Evolutionary conservation across 1,284 basidiomycete species (phyloP).

Genomic region (Cerioporus squamosus): DNA sequence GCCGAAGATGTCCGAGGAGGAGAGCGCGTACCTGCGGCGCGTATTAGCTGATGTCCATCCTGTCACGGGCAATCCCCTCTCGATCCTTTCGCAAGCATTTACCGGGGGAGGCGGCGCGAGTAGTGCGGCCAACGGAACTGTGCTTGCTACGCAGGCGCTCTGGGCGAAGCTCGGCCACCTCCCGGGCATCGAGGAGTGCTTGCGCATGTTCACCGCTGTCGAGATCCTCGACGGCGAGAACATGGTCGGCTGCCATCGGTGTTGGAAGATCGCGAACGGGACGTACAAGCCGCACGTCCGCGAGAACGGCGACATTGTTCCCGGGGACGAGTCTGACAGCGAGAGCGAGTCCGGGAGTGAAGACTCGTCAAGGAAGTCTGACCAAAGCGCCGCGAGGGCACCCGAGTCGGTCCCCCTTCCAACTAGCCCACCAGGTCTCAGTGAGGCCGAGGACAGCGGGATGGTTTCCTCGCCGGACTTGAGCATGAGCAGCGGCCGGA

Average conservation of each 20-base stretch:
- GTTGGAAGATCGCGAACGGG: constrained; percentile 88
- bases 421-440: constrained; percentile 1
- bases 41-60: constrained; percentile 65
- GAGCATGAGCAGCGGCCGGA: constrained; percentile 24
- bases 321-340: constrained; percentile 41
- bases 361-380: constrained; percentile 14
- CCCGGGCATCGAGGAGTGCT: constrained; percentile 70
- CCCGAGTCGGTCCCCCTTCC: constrained; percentile 2
- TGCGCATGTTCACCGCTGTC: constrained; percentile 87
- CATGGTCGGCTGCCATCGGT: constrained; percentile 89
- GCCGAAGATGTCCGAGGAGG: constrained; percentile 56
- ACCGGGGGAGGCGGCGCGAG: constrained; percentile 4
- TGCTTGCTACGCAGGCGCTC: constrained; percentile 37
- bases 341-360: constrained; percentile 27
- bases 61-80: constrained; percentile 43
- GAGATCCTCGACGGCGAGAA: constrained; percentile 94
- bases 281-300: constrained; percentile 43
- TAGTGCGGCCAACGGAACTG: constrained; percentile 19
- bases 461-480: constrained; percentile 19
- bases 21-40: constrained; percentile 64
- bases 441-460: constrained; percentile 10
- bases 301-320: constrained; percentile 38
- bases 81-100: constrained; percentile 44
- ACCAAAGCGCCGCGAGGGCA: constrained; percentile 20
- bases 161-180: constrained; percentile 58